phyloP scores from a whole-genome alignment of 371 early-diverging fungal species.

The Rhizopus microsporus region DNA sequence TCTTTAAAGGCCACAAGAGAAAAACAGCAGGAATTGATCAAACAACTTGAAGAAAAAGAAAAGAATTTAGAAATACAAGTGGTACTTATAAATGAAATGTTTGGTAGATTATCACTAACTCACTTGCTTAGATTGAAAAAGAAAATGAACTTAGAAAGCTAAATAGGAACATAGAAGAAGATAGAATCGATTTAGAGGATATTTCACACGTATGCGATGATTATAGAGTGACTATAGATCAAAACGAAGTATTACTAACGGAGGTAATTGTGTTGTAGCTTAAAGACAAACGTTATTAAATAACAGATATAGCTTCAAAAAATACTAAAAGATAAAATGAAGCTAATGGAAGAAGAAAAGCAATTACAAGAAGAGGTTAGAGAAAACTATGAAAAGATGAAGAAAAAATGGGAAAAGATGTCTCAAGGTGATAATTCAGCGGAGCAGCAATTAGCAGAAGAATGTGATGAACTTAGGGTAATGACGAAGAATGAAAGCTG shows the following conservation, averaged over 20 bases:
- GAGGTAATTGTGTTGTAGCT: slow-evolving; percentile 10
- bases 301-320: slow-evolving; percentile 43
- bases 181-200: slow-evolving; percentile 24
- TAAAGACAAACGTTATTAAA: slow-evolving; percentile 1
- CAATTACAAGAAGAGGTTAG: slow-evolving; percentile 50
- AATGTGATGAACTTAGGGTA: slow-evolving; percentile 49
- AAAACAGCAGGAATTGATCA: slow-evolving; percentile 81
- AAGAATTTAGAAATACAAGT: slow-evolving; percentile 66
- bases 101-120: not conserved
- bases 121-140: slow-evolving; percentile 16
- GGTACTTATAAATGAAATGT: slow-evolving; percentile 23
- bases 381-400: slow-evolving; percentile 59
- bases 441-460: slow-evolving; percentile 52
- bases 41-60: slow-evolving; percentile 78
- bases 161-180: slow-evolving; percentile 20
- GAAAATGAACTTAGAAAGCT: slow-evolving; percentile 21
- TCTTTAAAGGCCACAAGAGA: slow-evolving; percentile 76
- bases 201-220: slow-evolving; percentile 26
- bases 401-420: slow-evolving; percentile 56
- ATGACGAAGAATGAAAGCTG: not conserved
- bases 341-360: slow-evolving; percentile 57
- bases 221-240: slow-evolving; percentile 22
- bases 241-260: slow-evolving; percentile 6
- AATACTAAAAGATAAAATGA: slow-evolving; percentile 58
- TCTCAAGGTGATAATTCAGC: slow-evolving; percentile 54